phyloP scores from a whole-genome alignment of 768 basidiomycete genomes.

The Postia placenta region DNA sequence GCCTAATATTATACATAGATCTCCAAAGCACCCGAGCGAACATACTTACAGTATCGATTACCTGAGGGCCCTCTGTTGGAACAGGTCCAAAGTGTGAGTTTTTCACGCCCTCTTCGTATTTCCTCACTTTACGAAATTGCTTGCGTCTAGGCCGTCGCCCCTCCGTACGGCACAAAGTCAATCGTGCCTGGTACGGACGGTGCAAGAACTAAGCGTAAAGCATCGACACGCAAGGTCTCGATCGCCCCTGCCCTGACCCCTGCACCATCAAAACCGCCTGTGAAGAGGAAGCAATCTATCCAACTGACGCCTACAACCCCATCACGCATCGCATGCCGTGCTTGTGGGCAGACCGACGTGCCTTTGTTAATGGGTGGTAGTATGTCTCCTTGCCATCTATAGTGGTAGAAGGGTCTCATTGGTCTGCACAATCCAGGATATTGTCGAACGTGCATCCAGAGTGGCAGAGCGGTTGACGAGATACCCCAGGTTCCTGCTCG shows the following conservation, averaged over 20 bases:
- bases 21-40: constrained; percentile 38
- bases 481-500: constrained; percentile 17
- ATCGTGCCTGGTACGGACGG: constrained; percentile 46
- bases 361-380: constrained; percentile 73
- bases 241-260: not conserved
- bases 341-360: constrained; percentile 63
- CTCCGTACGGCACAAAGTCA: constrained; percentile 47
- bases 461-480: constrained; percentile 36
- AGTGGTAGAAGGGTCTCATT: constrained; percentile 1
- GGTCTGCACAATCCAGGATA: too few relatives aligned
- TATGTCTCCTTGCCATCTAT: constrained; percentile 32
- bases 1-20: not conserved
- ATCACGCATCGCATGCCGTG: constrained; percentile 45
- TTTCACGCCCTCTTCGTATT: not conserved
- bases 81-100: constrained; percentile 54
- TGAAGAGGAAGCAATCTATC: constrained; percentile 37
- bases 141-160: constrained; percentile 35
- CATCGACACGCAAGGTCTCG: constrained; percentile 25
- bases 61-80: constrained; percentile 48
- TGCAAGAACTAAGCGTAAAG: constrained; percentile 29
- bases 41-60: constrained; percentile 53
- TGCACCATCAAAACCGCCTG: constrained; percentile 11
- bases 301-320: constrained; percentile 32
- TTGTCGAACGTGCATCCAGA: constrained; percentile 62
- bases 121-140: not conserved